Evolutionary conservation across 2,329 filamentous ascomycete genomes (phyloP), one percentile per base, ranked within the genome.

Genomic region (Penicillium sp.): DNA sequence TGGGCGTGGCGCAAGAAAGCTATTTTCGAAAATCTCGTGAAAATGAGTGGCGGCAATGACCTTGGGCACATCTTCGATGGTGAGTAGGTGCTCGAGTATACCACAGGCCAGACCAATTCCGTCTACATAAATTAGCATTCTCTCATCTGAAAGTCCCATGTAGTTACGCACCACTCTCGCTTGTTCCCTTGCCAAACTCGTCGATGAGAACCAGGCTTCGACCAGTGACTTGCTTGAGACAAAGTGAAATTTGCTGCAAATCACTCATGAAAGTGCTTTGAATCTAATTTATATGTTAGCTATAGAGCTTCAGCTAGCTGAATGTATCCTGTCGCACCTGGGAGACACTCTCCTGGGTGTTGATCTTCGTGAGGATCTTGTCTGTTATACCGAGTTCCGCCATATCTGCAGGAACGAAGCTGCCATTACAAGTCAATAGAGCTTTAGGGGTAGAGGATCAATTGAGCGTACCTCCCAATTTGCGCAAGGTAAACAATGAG

Each of bases 401-500:
- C 25, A 71, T 75, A 13, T 84, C 78, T 1, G 91, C 92, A 1
- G 93, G 92, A 1, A 98, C 88, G 65, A 88, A 97, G 66, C 89
- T 92, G 44, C 12, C 35, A 25, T 13, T 1, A 3, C 49, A 33
- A 51, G 52, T 33, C 27, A 24, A 6, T 13, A 2, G 9, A 24
- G 8, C 0, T n/a, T n/a, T 10, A 12, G 4, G 12, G 13, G 4
- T 4, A 23, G 31, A n/a, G 9, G 31, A n/a, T 5, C 24, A 27
- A 29, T 5, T 6, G 7, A 23, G 48, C 55, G 51, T 61, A 75
- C 74, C 74, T 77, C 44, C 93, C 93, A 46, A 95, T 81, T 64
- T 98, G 93, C 0, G 93, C 89, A 69, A 98, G 80, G 65, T 93
- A 96, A 12, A 95, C 84, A 50, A 95, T 93, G 43, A 96, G 74